Percentiles rank a stretch among this genome's conserved stretches.
Evolutionary conservation across 2,329 filamentous ascomycete species (phyloP).

Genomic region (Dactylellina drechsleri): DNA sequence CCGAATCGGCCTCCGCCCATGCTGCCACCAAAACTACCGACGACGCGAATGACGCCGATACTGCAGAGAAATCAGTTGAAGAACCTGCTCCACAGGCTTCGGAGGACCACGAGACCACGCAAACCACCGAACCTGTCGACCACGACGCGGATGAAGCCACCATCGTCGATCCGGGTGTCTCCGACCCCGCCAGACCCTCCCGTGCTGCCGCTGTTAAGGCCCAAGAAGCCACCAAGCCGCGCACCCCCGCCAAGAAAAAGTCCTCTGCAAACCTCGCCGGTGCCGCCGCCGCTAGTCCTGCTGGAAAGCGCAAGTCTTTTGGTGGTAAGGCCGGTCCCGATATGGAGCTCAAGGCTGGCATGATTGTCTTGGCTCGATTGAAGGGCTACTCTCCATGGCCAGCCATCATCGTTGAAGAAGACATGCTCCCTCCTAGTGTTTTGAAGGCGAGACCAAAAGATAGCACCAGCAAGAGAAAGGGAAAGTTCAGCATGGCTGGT

Average conservation of each 20-base stretch:
- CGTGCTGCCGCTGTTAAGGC: conserved; percentile 50
- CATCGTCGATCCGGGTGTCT: conserved; percentile 14
- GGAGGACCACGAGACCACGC: conserved; percentile 43
- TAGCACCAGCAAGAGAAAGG: conserved; percentile 56
- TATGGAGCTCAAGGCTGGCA: conserved; percentile 85
- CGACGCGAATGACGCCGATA: conserved; percentile 36
- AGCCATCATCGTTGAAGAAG: conserved; percentile 90
- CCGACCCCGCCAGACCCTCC: conserved; percentile 44
- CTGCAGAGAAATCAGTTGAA: conserved; percentile 25
- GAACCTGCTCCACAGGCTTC: conserved; percentile 45
- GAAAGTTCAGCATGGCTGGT: conserved; percentile 50
- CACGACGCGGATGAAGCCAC: conserved; percentile 3
- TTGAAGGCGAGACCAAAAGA: conserved; percentile 72
- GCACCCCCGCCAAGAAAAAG: conserved; percentile 57
- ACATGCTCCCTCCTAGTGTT: conserved; percentile 85
- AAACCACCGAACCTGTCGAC: conserved; percentile 31
- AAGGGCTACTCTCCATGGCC: conserved; percentile 97
- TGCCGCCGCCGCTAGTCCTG: conserved; percentile 55
- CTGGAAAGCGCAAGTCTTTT: conserved; percentile 60
- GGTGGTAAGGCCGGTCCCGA: conserved; percentile 53
- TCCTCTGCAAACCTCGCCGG: conserved; percentile 57
- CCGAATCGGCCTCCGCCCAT: conserved; percentile 28
- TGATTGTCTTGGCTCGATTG: conserved; percentile 91
- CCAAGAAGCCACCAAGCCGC: conserved; percentile 46
- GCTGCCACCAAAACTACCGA: conserved; percentile 45